Evolutionary conservation across 768 basidiomycete species (phyloP), one percentile per base, ranked within the genome.

Genomic region (Tricholoma flavovirens): DNA sequence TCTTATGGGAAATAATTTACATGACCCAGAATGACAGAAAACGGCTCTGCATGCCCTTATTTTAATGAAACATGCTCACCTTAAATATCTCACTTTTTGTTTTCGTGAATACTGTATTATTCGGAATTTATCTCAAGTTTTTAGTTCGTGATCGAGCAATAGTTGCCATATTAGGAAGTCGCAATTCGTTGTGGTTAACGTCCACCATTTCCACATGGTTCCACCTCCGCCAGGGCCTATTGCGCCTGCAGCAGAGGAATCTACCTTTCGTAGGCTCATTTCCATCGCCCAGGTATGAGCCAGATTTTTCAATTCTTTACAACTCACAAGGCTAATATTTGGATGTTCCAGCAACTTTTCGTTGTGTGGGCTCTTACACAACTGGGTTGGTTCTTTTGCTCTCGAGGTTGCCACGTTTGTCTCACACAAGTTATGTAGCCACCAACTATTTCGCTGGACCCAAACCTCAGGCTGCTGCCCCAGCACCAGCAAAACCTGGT

Each of bases 341-440:
- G 35, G 51, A 32, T 38, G 17, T 57, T 58, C 15, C 51, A 90
- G 88, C 87, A 89, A 89, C 68, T 83, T 19, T 70, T 90, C 42
- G 59, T 90, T 51, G 72, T 86, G 57, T 90, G 80, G 75, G 78
- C 76, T n/a, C 63, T 87, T 43, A 78, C 83, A 40, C 86, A 89
- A 67, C 64, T 89, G 43, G 81, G 87, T 86, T 57, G 42, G 81
- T 65, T 29, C 26, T 33, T 15, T 32, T 40, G 17, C 45, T 24
- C 15, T 40, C 49, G 33, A 26, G 43, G 11, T 38, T 10, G 21
- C 45, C 12, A 17, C 24, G n/a, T 43, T 21, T 29, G 56, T 26
- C 42, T 11, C 8, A 35, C 24, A 17, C 42, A 19, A 8, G 26
- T 3, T 40, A 30, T 17, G 8, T 42, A 73, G 72, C 64, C n/a